Percentiles rank a stretch among this genome's conserved stretches.
Conservation (phyloP, 768 basidiomycete species). For the Trametes villosa region DNA sequence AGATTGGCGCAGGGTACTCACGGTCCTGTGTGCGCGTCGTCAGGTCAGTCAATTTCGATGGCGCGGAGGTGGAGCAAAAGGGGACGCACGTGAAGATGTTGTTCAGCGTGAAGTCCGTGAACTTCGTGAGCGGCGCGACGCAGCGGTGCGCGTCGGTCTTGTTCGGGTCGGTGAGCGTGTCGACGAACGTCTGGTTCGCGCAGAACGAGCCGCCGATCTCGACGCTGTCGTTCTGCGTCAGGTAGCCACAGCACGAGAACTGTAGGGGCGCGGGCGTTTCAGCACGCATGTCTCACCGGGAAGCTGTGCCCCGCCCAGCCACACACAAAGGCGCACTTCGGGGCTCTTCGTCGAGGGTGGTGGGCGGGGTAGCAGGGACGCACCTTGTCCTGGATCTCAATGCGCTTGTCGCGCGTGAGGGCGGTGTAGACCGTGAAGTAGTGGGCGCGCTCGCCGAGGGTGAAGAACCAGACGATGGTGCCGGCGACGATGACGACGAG, state of each 20-base stretch:
- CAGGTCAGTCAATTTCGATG: not conserved
- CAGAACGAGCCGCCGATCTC: constrained; percentile 63
- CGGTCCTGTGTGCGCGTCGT: constrained; percentile 5
- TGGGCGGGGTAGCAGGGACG: constrained; percentile 23
- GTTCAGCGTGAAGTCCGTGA: constrained; percentile 76
- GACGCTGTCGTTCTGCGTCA: constrained; percentile 54
- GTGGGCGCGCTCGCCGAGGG: constrained; percentile 69
- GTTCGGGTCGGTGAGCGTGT: constrained; percentile 45
- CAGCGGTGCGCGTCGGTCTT: constrained; percentile 56
- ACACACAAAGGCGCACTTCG: not conserved
- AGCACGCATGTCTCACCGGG: constrained; percentile 11
- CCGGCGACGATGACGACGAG: constrained; percentile 66
- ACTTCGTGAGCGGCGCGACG: constrained; percentile 66
- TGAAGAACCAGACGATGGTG: constrained; percentile 81
- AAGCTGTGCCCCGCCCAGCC: not conserved
- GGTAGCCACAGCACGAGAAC: constrained; percentile 89
- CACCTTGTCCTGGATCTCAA: constrained; percentile 76
- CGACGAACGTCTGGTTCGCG: constrained; percentile 40
- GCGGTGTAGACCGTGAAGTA: constrained; percentile 63
- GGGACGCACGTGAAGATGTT: constrained; percentile 78
- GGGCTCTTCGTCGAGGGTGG: not conserved
- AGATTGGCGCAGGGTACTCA: constrained; percentile 12
- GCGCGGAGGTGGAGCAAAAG: not conserved
- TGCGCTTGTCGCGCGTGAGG: constrained; percentile 49
- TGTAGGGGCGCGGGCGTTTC: constrained; percentile 34